Conservation (phyloP, 2,329 filamentous ascomycete species). For the Pseudogymnoascus sp. region DNA sequence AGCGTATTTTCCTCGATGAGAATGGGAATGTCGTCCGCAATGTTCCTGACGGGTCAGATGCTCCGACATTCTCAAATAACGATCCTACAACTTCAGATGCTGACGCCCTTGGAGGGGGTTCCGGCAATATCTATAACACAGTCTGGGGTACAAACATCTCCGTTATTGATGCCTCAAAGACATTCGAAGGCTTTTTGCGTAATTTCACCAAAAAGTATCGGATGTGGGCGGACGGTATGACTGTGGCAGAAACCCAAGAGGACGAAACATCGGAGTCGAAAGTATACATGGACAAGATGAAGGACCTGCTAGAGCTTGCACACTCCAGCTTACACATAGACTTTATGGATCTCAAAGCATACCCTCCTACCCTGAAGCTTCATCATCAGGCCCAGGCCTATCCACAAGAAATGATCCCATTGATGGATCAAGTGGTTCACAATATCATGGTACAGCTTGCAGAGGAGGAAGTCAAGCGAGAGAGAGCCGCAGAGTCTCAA, state of each 20-base stretch:
- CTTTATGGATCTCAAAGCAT: conserved; percentile 81
- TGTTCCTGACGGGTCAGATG: conserved; percentile 50
- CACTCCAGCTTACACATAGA: conserved; percentile 82
- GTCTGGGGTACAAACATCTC: conserved; percentile 99
- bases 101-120: conserved; percentile 74
- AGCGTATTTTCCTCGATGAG: conserved; percentile 52
- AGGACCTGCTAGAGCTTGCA: conserved; percentile 85
- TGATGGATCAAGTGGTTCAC: conserved; percentile 93
- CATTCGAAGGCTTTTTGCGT: conserved; percentile 86
- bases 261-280: conserved; percentile 69
- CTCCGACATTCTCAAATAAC: conserved; percentile 54
- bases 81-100: conserved; percentile 89
- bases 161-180: conserved; percentile 77
- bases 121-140: conserved; percentile 53
- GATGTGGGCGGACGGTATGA: conserved; percentile 80
- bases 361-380: conserved; percentile 85
- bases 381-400: conserved; percentile 95
- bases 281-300: conserved; percentile 77
- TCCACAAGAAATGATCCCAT: conserved; percentile 89
- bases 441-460: conserved; percentile 90
- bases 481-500: conserved; percentile 52
- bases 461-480: conserved; percentile 67
- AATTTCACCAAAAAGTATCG: conserved; percentile 94
- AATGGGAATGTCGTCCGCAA: conserved; percentile 53
- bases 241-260: conserved; percentile 65